Percentiles rank a stretch among this genome's conserved stretches.
These are phyloP conservation scores for Discostella stelligeroides DNA, from an alignment of 108 stramenopile genomes.

Conservation along the genomic window DNA sequence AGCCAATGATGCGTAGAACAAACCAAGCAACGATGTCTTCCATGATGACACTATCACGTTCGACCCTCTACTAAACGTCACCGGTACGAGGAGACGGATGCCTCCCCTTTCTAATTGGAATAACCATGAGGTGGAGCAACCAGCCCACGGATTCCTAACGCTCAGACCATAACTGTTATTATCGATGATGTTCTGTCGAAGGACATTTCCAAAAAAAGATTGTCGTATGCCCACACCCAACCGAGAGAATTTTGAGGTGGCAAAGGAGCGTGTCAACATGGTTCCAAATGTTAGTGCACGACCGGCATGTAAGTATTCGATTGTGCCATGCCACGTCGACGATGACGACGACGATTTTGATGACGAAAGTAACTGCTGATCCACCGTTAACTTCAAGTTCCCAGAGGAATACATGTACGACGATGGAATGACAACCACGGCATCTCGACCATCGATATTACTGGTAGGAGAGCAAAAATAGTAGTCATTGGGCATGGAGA, in stretches of 20 bases:
- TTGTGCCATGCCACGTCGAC: constrained; percentile 21
- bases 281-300: constrained; percentile 29
- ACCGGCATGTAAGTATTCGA: constrained; percentile 29
- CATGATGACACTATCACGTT: constrained; percentile 6
- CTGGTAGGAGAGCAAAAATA: too few species aligned
- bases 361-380: constrained; percentile 21
- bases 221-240: constrained; percentile 37
- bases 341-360: constrained; percentile 1
- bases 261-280: constrained; percentile 32
- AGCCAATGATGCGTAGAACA: constrained; percentile 36
- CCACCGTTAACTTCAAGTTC: constrained; percentile 23
- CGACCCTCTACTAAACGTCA: constrained; percentile 10
- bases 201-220: constrained; percentile 20
- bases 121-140: constrained; percentile 30
- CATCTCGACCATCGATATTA: neutral
- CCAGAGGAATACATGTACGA: constrained; percentile 1
- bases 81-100: constrained; percentile 20
- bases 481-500: too few species aligned
- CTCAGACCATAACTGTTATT: neutral
- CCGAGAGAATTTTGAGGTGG: constrained; percentile 25
- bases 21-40: constrained; percentile 23
- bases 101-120: constrained; percentile 46
- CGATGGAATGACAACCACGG: neutral
- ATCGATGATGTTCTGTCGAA: too few species aligned
- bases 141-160: neutral